phyloP scores from a whole-genome alignment of 2,329 filamentous ascomycete genomes.

The Fusarium abutilonis region DNA sequence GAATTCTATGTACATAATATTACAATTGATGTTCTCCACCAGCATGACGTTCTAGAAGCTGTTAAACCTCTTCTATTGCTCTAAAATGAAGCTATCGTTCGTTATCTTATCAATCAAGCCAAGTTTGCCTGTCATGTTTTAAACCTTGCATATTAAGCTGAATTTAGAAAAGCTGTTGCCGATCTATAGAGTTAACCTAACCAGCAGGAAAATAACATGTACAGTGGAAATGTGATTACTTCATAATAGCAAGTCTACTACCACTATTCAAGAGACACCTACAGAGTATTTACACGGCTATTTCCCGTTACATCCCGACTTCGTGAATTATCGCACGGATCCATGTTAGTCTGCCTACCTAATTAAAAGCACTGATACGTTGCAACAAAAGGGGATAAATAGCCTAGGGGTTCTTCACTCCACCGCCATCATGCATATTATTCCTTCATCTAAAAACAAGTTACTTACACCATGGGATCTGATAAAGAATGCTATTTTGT shows the following conservation, averaged over 20 bases:
- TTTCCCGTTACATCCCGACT: not conserved
- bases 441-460: not conserved
- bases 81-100: no score
- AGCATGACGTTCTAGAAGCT: no score
- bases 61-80: no score
- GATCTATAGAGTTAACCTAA: not conserved
- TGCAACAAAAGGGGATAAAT: not conserved
- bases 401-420: not conserved
- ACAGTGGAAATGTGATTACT: not conserved
- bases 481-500: not conserved
- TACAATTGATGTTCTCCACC: not conserved
- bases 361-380: not conserved
- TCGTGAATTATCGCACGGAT: not conserved
- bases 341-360: not conserved
- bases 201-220: not conserved
- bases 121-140: no score
- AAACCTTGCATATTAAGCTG: not conserved
- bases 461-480: not conserved
- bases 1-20: not conserved
- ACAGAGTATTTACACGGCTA: not conserved
- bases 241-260: not conserved
- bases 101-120: no score
- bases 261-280: not conserved
- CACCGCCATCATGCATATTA: not conserved
- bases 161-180: not conserved